Base-by-base conservation (phyloP, 345 rosid species). In the Murraya paniculata region DNA sequence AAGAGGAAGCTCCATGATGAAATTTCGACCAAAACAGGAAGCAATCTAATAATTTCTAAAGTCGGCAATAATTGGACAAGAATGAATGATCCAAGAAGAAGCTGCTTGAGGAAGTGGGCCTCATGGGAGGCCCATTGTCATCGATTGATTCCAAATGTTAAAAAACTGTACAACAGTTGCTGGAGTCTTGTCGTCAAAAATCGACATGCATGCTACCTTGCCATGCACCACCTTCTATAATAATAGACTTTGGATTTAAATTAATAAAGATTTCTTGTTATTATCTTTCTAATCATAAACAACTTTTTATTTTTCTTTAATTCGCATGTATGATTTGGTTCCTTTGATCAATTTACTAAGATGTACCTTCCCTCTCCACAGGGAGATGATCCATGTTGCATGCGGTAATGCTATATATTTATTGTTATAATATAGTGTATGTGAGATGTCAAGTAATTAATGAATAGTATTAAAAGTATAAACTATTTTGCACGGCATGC, bases 51-150 rank as follows among this genome's bases (percentile, higher is more conserved):
- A 53, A 53, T 53, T 53, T n/a, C 27, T 24, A 2, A 22, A 58
- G 61, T 58, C 61, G 61, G 61, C 61, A 58, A 58, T 58, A 58
- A 22, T 58, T 36, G 28, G 25, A 14, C 30, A 67, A 3, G 30
- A 68, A 6, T 10, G 72, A 41, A 68, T 45, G 57, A 68, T 68
- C 31, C 56, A 68, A 68, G 35, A 25, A 68, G 33, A 68, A 68
- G 24, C 56, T 68, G 30, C 53, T 39, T 41, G 24, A 38, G 16
- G 5, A 2, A 68, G 72, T 68, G 72, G 72, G 56, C 55, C 72
- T 39, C 24, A 9, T 41, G 24, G 13, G 30, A 68, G 72, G 55
- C 72, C 55, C 31, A 24, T 39, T 38, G 53, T 39, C 31, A 36
- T 39, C 71, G n/a, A 39, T 25, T 41, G 55, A 68, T 35, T 24